Conservation (phyloP, 768 basidiomycete species). For the Steccherinum ochraceum region DNA sequence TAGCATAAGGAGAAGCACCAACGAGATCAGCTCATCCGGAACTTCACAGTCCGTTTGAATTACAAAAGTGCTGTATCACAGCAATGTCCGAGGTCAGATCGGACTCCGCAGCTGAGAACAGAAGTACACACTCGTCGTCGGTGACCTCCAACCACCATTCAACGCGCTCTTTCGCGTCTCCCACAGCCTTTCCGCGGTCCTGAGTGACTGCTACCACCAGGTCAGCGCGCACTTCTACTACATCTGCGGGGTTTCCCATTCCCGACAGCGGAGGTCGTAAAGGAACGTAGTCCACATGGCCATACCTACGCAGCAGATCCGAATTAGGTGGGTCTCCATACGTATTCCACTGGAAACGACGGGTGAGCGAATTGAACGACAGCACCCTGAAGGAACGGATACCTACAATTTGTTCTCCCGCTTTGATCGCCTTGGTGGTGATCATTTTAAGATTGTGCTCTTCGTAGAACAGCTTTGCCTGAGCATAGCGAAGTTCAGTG, state of each 20-base stretch:
- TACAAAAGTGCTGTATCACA: conserved; percentile 47
- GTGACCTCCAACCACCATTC: conserved; percentile 94
- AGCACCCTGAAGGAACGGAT: background rate
- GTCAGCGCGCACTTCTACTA: conserved; percentile 75
- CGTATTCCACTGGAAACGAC: conserved; percentile 73
- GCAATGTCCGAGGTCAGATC: background rate
- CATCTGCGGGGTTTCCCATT: conserved; percentile 69
- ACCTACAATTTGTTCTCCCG: conserved; percentile 85
- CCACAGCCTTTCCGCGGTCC: conserved; percentile 11
- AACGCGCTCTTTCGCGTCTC: conserved; percentile 50
- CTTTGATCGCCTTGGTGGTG: conserved; percentile 63
- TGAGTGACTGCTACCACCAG: conserved; percentile 37
- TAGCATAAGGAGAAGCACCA: conserved; percentile 58
- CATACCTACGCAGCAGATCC: conserved; percentile 90
- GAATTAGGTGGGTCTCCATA: conserved; percentile 92
- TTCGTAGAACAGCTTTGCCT: conserved; percentile 88
- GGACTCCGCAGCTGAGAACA: conserved; percentile 1
- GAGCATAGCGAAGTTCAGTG: conserved; percentile 2
- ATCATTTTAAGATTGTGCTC: conserved; percentile 70
- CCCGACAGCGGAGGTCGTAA: conserved; percentile 33
- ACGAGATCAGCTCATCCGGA: conserved; percentile 53
- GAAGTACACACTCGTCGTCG: conserved; percentile 71
- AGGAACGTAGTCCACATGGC: conserved; percentile 78
- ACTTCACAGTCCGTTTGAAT: conserved; percentile 46
- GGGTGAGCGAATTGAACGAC: background rate